Percentiles rank a stretch among this genome's conserved stretches.
Evolutionary conservation across 257 asterid genomes (phyloP).

Genomic region (Solanum clarkiae): DNA sequence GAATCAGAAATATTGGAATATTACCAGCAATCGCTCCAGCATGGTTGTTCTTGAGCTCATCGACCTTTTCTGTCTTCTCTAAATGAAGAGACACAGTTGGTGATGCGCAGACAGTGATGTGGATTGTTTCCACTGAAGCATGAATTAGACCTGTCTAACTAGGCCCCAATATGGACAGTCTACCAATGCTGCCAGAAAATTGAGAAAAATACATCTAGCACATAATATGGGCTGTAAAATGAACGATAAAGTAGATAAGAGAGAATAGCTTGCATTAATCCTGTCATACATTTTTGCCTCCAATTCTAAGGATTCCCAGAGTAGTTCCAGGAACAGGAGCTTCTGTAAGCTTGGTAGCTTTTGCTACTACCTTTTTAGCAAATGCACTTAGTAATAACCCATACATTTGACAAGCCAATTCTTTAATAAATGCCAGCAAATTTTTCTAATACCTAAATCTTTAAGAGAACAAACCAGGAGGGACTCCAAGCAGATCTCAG

Average conservation of each 20-base stretch:
- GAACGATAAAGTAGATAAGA: not conserved
- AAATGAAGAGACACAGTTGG: conserved; percentile 63
- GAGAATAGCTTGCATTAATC: conserved; percentile 51
- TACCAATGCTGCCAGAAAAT: conserved; percentile 63
- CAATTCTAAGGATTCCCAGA: conserved; percentile 79
- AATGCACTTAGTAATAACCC: conserved; percentile 94
- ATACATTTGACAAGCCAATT: conserved; percentile 76
- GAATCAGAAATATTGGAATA: not conserved
- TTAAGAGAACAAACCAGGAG: conserved; percentile 66
- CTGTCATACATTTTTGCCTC: conserved; percentile 95
- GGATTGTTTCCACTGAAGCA: conserved; percentile 73
- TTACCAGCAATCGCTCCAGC: conserved; percentile 87
- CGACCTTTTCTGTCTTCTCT: conserved; percentile 84
- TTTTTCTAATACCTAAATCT: conserved; percentile 87
- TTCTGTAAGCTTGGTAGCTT: conserved; percentile 71
- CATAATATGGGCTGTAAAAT: not conserved
- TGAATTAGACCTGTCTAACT: conserved; percentile 63
- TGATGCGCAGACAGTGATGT: conserved; percentile 69
- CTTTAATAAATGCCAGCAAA: conserved; percentile 61
- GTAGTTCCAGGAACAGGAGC: conserved; percentile 94
- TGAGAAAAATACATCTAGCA: not conserved
- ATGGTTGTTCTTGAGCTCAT: conserved; percentile 66
- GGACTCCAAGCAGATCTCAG: too few species aligned
- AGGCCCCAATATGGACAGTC: conserved; percentile 65
- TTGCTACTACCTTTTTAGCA: conserved; percentile 66